Conservation (phyloP, 768 basidiomycete species). For the Hirschioporus abietinus region DNA sequence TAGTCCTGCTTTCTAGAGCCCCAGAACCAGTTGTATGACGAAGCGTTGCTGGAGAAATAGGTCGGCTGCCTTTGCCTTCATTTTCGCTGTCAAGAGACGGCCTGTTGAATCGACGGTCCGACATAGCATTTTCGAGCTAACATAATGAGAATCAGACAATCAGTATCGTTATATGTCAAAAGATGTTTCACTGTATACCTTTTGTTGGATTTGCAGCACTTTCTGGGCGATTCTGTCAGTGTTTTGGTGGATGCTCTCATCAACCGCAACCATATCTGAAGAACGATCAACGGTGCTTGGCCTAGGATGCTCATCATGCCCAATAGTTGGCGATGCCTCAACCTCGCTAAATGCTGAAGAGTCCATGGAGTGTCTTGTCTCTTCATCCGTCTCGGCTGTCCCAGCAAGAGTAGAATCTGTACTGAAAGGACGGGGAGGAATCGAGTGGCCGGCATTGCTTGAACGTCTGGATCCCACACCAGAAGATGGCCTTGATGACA, state of each 20-base stretch:
- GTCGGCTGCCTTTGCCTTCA: not conserved
- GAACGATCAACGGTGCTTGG: constrained; percentile 68
- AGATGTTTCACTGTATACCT: constrained; percentile 47
- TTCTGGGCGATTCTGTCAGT: constrained; percentile 87
- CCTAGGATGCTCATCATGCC: constrained; percentile 41
- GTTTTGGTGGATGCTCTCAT: constrained; percentile 76
- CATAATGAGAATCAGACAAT: constrained; percentile 5
- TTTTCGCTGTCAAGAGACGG: constrained; percentile 10
- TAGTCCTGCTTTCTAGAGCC: constrained; percentile 28
- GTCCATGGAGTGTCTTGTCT: constrained; percentile 25
- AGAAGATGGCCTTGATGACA: constrained; percentile 35
- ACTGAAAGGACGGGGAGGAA: constrained; percentile 56
- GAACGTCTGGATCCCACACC: constrained; percentile 51
- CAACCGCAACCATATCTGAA: constrained; percentile 83
- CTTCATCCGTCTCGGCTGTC: constrained; percentile 41
- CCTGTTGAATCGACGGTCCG: constrained; percentile 23
- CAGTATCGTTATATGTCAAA: not conserved
- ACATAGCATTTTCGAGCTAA: constrained; percentile 73
- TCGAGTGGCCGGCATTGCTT: constrained; percentile 53
- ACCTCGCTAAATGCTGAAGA: constrained; percentile 24
- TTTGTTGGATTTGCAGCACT: constrained; percentile 85
- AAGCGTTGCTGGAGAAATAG: not conserved
- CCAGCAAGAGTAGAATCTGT: constrained; percentile 82
- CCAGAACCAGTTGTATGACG: not conserved
- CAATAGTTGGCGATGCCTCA: constrained; percentile 34